A percentile compares a stretch with the other conserved stretches of the same genome.
These are phyloP conservation scores for Globisporangium nodosum DNA, from an alignment of 352 stramenopile genomes.

Conservation along the genomic window DNA sequence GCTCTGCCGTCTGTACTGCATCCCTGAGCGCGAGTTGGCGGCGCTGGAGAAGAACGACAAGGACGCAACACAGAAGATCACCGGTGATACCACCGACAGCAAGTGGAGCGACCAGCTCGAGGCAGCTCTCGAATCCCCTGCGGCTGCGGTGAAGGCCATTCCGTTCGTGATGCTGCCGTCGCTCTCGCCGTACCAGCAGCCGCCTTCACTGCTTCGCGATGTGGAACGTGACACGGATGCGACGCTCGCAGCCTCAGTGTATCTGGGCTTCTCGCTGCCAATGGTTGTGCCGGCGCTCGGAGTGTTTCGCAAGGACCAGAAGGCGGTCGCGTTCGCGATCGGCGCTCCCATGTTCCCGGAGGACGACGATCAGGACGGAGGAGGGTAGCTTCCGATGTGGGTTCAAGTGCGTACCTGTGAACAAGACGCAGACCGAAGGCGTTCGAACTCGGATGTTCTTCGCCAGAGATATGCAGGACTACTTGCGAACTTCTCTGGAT, in stretches of 20 bases:
- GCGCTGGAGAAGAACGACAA: conserved; percentile 2
- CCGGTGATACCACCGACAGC: not conserved
- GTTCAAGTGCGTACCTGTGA: no score
- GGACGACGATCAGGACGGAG: conserved; percentile 17
- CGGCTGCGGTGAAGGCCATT: not conserved
- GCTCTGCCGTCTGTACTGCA: conserved; percentile 11
- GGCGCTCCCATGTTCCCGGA: conserved; percentile 20
- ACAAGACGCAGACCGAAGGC: no score
- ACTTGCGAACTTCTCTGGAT: no score
- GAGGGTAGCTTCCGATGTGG: not conserved
- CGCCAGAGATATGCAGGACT: no score
- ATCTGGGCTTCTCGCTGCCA: conserved; percentile 9
- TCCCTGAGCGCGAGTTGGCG: not conserved
- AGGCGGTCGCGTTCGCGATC: conserved; percentile 15
- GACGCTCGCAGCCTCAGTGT: not conserved
- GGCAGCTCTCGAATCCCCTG: not conserved
- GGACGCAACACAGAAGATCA: not conserved
- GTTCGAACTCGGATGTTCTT: no score
- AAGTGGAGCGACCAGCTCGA: not conserved
- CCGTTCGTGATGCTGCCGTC: conserved; percentile 15
- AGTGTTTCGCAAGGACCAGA: conserved; percentile 5
- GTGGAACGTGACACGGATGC: not conserved
- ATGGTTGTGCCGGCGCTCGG: conserved; percentile 13
- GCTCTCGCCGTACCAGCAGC: conserved; percentile 9
- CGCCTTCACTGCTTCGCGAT: not conserved